Conservation (phyloP, 192 early-diverging fungal genomes). For the Pilobolus umbonatus region DNA sequence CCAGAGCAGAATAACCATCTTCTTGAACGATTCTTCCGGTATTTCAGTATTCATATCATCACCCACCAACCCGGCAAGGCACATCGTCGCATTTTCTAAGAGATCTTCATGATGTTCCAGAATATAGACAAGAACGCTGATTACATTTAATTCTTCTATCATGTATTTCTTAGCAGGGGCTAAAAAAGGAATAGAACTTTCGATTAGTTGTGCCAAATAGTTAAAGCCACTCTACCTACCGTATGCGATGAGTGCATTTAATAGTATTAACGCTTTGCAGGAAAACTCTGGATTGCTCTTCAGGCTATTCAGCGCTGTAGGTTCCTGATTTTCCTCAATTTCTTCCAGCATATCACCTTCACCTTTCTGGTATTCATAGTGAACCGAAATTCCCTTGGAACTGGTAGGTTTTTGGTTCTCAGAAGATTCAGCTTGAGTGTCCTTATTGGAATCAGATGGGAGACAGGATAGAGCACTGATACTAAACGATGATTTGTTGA, state of each 20-base stretch:
- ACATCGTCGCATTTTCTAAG: constrained; percentile 17
- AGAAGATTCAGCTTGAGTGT: too few relatives aligned
- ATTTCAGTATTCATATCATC: background rate
- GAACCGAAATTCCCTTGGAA: too few relatives aligned
- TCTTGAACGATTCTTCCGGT: constrained; percentile 5
- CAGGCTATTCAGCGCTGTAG: too few relatives aligned
- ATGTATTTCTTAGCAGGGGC: constrained; percentile 19
- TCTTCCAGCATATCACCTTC: too few relatives aligned
- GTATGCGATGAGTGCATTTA: constrained; percentile 18
- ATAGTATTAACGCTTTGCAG: constrained; percentile 15
- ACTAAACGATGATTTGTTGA: too few relatives aligned
- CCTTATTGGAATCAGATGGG: too few relatives aligned
- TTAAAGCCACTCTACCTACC: too few relatives aligned
- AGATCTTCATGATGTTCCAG: constrained; percentile 17
- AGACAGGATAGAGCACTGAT: too few relatives aligned
- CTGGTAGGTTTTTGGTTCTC: too few relatives aligned
- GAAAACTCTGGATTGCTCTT: constrained; percentile 11
- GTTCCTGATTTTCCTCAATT: too few relatives aligned
- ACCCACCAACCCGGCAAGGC: constrained; percentile 13
- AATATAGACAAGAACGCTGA: constrained; percentile 23
- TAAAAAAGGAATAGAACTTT: background rate
- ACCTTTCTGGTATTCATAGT: too few relatives aligned
- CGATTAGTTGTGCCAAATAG: too few relatives aligned
- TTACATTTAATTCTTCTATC: constrained; percentile 19
- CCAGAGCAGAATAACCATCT: constrained; percentile 5